These are phyloP conservation scores for Jamesozyma gamospora DNA, from an alignment of 805 yeast genomes.

Conservation along the genomic window DNA sequence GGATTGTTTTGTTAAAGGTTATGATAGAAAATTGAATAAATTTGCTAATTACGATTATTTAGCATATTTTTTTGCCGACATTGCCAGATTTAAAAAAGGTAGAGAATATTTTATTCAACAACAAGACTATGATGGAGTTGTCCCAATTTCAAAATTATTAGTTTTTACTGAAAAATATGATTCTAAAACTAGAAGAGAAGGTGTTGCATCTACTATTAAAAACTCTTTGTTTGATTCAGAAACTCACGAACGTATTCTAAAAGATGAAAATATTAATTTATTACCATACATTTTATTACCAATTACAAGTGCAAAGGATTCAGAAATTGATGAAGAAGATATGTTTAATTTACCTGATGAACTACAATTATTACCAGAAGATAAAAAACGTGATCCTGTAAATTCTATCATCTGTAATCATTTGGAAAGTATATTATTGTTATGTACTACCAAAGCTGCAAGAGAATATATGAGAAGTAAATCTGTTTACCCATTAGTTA, in stretches of 20 bases:
- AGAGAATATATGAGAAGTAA: conserved; percentile 74
- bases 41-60: conserved; percentile 73
- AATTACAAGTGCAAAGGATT: conserved; percentile 62
- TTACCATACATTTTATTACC: conserved; percentile 79
- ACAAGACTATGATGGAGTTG: conserved; percentile 64
- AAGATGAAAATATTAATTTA: conserved; percentile 55
- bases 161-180: conserved; percentile 79
- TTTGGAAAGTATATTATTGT: conserved; percentile 66
- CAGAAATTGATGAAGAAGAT: conserved; percentile 72
- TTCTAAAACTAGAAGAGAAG: conserved; percentile 73
- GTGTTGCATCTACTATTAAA: conserved; percentile 86
- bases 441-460: conserved; percentile 64
- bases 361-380: conserved; percentile 66
- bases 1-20: conserved; percentile 84
- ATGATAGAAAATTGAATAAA: conserved; percentile 58
- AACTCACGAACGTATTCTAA: conserved; percentile 49
- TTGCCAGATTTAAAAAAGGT: conserved; percentile 67
- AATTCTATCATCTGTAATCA: conserved; percentile 56
- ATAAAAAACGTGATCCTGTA: conserved; percentile 67
- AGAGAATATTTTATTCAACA: conserved; percentile 65
- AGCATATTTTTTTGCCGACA: conserved; percentile 81
- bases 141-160: conserved; percentile 71
- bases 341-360: conserved; percentile 82
- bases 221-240: conserved; percentile 76
- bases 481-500: conserved; percentile 73